Base-by-base conservation (phyloP, 371 early-diverging fungal species). In the Rhizopus arrhizus region DNA sequence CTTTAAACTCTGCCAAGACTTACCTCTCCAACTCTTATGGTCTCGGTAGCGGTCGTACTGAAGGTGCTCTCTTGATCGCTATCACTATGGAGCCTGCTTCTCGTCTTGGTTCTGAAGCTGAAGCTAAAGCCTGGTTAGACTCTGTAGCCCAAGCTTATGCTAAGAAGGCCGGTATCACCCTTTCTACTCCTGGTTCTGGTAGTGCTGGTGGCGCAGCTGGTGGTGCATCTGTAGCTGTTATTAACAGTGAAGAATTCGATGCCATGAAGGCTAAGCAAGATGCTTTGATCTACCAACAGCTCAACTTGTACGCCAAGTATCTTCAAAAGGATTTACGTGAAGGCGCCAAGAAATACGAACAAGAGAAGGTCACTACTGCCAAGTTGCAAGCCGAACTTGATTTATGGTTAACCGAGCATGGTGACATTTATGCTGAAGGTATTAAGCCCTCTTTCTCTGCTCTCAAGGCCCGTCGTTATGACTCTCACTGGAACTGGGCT, bases 401-500 rank as follows among this genome's bases (percentile, higher is more conserved):
- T 70, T 74, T 86, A 64, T 95, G 94, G 94, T 72, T 85, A 56
- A 88, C 86, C 61, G 97, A 97, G 75, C 95, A 94, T 62, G 97
- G 95, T 56, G 89, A 91, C 40, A 75, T 83, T 54, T 96, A 93
- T 79, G 87, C 91, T 35, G 86, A 91, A 55, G 96, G 97, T 45
- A 92, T 96, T 72, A 84, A 82, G 52, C 95, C 95, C 13, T 66
- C 84, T 22, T 97, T 97, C 75, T 85, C 85, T 57, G 72, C 79
- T 48, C 84, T 86, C 62, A 97, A 95, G 85, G 95, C 90, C 34
- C 92, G 97, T 46, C 78, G 73, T 29, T 96, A 93, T 66, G 95
- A 95, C 62, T 96, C 96, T 33, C 89, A 90, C 86, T 97, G 97
- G 97, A 97, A 97, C 82, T 97, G 97, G 97, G 93, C 90, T 50